phyloP scores from a whole-genome alignment of 192 early-diverging fungal genomes.

The Chytriomyces sp. region DNA sequence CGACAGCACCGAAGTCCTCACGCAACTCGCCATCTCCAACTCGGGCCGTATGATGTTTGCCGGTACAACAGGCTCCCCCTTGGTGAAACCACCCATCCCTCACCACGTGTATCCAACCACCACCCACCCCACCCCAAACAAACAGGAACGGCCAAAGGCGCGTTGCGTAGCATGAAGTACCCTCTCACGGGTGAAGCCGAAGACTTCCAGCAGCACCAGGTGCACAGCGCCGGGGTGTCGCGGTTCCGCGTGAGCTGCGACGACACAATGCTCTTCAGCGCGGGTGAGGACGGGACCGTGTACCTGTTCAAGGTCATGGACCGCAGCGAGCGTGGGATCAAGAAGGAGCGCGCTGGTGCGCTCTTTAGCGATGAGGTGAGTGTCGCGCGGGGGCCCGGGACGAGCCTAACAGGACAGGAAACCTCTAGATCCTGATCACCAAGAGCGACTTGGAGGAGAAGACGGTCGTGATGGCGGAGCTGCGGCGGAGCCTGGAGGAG shows the following conservation, averaged over 20 bases:
- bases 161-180: slow-evolving; percentile 49
- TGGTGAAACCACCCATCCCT: neutral
- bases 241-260: slow-evolving; percentile 49
- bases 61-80: slow-evolving; percentile 38
- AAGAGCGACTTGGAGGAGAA: slow-evolving; percentile 64
- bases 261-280: slow-evolving; percentile 55
- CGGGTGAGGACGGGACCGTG: slow-evolving; percentile 52
- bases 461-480: slow-evolving; percentile 49
- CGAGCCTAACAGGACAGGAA: neutral
- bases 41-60: slow-evolving; percentile 62
- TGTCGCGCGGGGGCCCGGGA: neutral
- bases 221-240: slow-evolving; percentile 49
- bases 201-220: slow-evolving; percentile 58
- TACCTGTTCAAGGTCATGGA: slow-evolving; percentile 52
- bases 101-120: neutral
- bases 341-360: slow-evolving; percentile 12
- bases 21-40: slow-evolving; percentile 55
- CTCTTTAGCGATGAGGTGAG: slow-evolving; percentile 59
- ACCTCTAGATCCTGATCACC: slow-evolving; percentile 54
- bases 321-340: slow-evolving; percentile 41
- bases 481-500: slow-evolving; percentile 55
- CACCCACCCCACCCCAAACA: too few species aligned
- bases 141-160: slow-evolving; percentile 49
- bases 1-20: slow-evolving; percentile 44
- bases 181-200: slow-evolving; percentile 50